phyloP scores from a whole-genome alignment of 352 stramenopile species.

The Phytophthora vignae region DNA sequence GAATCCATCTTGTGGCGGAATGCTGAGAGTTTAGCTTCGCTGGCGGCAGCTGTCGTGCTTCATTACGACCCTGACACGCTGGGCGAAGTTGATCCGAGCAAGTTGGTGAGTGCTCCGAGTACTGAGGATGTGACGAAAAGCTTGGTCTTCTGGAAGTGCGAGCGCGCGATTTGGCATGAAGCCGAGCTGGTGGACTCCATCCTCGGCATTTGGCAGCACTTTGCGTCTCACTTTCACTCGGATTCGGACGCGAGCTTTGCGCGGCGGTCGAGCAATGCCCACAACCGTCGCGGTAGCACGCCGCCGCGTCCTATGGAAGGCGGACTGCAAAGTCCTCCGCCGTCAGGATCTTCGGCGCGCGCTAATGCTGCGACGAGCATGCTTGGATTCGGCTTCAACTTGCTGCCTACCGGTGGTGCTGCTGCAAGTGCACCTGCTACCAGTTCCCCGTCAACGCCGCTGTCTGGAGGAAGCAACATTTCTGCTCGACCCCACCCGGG shows the following conservation, averaged over 20 bases:
- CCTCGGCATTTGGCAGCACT: slow-evolving; percentile 83
- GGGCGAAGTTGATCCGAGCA: slow-evolving; percentile 58
- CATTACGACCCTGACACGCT: slow-evolving; percentile 86
- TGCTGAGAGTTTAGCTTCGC: slow-evolving; percentile 76
- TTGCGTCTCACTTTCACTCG: slow-evolving; percentile 74
- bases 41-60: slow-evolving; percentile 78
- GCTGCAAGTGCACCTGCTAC: slow-evolving; percentile 19
- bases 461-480: slow-evolving; percentile 47
- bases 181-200: slow-evolving; percentile 80
- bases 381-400: slow-evolving; percentile 69
- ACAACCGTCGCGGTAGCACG: slow-evolving; percentile 33
- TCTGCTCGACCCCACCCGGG: slow-evolving; percentile 75
- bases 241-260: slow-evolving; percentile 83
- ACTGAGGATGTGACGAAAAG: slow-evolving; percentile 31
- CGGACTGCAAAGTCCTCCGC: slow-evolving; percentile 59
- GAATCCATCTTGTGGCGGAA: slow-evolving; percentile 86
- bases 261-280: slow-evolving; percentile 59
- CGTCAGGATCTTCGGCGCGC: slow-evolving; percentile 35
- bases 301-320: slow-evolving; percentile 31
- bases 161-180: slow-evolving; percentile 78
- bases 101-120: slow-evolving; percentile 17
- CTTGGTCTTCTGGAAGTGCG: slow-evolving; percentile 82
- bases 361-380: slow-evolving; percentile 37
- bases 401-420: slow-evolving; percentile 45
- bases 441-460: slow-evolving; percentile 21